Conservation (phyloP, 2,329 filamentous ascomycete species). For the Aurifilum marmelostoma region DNA sequence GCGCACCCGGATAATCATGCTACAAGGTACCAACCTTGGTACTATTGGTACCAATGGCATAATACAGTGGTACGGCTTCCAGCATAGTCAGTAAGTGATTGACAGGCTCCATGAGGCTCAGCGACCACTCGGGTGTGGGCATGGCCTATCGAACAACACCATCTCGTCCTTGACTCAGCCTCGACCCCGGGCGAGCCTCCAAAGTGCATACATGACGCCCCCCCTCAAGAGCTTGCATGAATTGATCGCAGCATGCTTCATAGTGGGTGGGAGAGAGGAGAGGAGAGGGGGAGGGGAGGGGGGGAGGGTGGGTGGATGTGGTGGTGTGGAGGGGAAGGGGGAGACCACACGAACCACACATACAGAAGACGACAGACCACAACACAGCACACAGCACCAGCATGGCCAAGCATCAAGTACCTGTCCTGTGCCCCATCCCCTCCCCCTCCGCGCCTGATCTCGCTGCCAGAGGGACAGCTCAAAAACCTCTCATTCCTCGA, state of each 20-base stretch:
- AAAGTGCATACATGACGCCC: constrained; percentile 1
- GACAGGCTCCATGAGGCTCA: constrained; percentile 14
- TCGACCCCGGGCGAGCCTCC: background rate
- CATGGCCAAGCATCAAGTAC: background rate
- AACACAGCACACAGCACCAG: background rate
- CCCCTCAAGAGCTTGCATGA: constrained; percentile 7
- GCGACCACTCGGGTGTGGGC: background rate
- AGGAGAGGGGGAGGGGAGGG: too few species aligned
- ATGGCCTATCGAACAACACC: constrained; percentile 15
- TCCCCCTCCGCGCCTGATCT: background rate
- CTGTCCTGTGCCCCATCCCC: constrained; percentile 1
- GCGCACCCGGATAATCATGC: constrained; percentile 12
- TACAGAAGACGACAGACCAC: background rate
- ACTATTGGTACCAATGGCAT: background rate
- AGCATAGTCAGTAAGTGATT: too few species aligned
- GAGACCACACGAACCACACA: background rate
- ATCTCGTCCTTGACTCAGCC: background rate
- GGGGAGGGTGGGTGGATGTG: too few species aligned
- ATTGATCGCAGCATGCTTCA: background rate
- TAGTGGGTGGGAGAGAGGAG: background rate
- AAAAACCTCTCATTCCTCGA: constrained; percentile 23
- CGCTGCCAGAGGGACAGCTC: background rate
- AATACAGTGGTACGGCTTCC: background rate
- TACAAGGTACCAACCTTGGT: constrained; percentile 5
- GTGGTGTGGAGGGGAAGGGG: too few species aligned